Percentiles rank a stretch among this genome's conserved stretches.
phyloP scores from a whole-genome alignment of 2,329 filamentous ascomycete genomes.

The Fusarium pseudocircinatum region DNA sequence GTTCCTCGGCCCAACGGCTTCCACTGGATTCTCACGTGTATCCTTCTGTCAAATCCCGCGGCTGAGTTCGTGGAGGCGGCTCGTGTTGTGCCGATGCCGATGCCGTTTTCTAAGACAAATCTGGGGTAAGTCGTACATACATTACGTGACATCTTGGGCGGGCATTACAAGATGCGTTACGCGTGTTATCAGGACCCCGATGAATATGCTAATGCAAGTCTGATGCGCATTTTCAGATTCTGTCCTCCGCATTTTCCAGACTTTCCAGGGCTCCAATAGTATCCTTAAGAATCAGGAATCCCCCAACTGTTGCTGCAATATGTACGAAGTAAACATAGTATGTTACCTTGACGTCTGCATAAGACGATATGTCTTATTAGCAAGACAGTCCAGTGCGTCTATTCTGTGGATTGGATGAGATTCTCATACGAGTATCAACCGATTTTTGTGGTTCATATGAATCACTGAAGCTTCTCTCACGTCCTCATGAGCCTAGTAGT shows the following conservation, averaged over 20 bases:
- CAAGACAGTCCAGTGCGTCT: background rate
- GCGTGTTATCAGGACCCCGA: background rate
- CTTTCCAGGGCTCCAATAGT: background rate
- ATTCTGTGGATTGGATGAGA: background rate
- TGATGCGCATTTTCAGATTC: constrained; percentile 6
- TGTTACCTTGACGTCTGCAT: background rate
- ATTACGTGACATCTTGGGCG: background rate
- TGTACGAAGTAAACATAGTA: background rate
- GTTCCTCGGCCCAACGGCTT: constrained; percentile 29
- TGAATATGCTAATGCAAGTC: constrained; percentile 20
- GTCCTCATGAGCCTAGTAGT: background rate
- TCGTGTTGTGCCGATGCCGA: constrained; percentile 6
- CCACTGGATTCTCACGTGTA: background rate
- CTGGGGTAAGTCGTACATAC: constrained; percentile 11
- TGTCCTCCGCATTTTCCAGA: background rate
- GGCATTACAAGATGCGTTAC: background rate
- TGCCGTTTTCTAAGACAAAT: constrained; percentile 26
- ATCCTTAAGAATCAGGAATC: background rate
- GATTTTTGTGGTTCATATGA: background rate
- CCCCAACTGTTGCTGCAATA: background rate
- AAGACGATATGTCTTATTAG: background rate
- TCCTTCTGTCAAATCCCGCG: background rate
- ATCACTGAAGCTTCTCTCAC: background rate
- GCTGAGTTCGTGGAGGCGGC: background rate
- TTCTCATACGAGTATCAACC: background rate